phyloP scores from a whole-genome alignment of 1,139 yeast species.

The Taphrina communis region DNA sequence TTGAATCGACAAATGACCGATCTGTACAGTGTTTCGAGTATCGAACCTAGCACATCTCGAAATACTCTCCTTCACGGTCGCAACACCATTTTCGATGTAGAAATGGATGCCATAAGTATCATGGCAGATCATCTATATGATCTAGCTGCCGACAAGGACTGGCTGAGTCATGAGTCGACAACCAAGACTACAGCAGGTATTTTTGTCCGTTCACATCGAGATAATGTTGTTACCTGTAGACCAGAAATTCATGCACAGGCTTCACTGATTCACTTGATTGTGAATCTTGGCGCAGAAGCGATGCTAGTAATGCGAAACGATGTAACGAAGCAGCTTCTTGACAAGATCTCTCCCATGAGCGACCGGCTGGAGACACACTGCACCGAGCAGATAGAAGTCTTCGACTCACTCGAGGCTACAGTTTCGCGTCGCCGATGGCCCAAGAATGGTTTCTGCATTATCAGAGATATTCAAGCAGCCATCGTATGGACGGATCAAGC shows the following conservation, averaged over 20 bases:
- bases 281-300: conserved; percentile 18
- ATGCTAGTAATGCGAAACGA: conserved; percentile 15
- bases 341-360: conserved; percentile 19
- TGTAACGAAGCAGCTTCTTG: not conserved
- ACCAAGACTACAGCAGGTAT: not conserved
- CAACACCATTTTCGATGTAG: not conserved
- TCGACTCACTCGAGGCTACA: conserved; percentile 6
- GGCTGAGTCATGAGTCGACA: conserved; percentile 24
- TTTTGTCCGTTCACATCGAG: conserved; percentile 4
- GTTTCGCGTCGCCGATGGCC: not conserved
- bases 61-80: too few species aligned
- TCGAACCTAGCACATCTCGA: too few species aligned
- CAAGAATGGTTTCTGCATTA: conserved; percentile 16
- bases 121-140: conserved; percentile 43
- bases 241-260: not conserved
- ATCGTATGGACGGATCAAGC: conserved; percentile 25
- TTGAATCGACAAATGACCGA: too few species aligned
- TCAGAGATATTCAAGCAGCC: conserved; percentile 22
- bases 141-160: conserved; percentile 5
- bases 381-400: not conserved
- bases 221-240: not conserved
- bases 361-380: not conserved
- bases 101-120: conserved; percentile 36
- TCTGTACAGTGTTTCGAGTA: too few species aligned
- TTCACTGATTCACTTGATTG: not conserved